Percentiles rank a stretch among this genome's conserved stretches.
phyloP scores from a whole-genome alignment of 2,329 filamentous ascomycete species.

The Arthrocladium fulminans region DNA sequence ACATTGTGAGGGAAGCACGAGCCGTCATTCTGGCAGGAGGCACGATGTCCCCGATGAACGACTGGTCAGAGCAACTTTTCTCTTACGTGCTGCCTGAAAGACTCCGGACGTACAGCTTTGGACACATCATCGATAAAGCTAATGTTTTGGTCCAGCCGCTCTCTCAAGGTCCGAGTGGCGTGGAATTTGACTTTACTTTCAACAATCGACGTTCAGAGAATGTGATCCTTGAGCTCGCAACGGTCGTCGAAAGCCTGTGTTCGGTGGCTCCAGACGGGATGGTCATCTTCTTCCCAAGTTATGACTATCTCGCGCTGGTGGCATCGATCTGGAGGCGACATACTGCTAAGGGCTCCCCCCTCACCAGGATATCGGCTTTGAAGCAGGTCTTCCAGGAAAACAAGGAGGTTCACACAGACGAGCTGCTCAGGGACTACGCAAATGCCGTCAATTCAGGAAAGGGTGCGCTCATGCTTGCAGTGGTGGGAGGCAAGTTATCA shows the following conservation, averaged over 20 bases:
- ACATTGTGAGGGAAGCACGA: conserved; percentile 73
- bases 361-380: conserved; percentile 27
- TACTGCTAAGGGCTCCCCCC: conserved; percentile 13
- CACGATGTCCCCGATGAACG: conserved; percentile 94
- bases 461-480: conserved; percentile 76
- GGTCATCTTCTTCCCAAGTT: conserved; percentile 93
- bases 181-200: conserved; percentile 78
- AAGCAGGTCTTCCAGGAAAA: conserved; percentile 55
- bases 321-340: conserved; percentile 51
- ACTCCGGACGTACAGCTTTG: conserved; percentile 78
- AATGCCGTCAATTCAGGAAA: conserved; percentile 52
- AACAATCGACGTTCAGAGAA: conserved; percentile 59
- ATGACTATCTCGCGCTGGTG: conserved; percentile 76
- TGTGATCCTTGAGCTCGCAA: conserved; percentile 67
- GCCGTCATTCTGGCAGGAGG: conserved; percentile 87
- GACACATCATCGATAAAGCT: conserved; percentile 77
- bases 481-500: conserved; percentile 88
- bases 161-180: conserved; percentile 38
- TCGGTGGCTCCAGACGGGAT: conserved; percentile 74
- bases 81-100: conserved; percentile 56
- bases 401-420: conserved; percentile 48
- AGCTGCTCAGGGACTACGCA: conserved; percentile 65
- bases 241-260: conserved; percentile 62
- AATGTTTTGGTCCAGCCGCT: conserved; percentile 76
- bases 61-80: conserved; percentile 81